Evolutionary conservation across 768 basidiomycete genomes (phyloP), one percentile per base, ranked within the genome.

Genomic region (Pleurotus eryngii): DNA sequence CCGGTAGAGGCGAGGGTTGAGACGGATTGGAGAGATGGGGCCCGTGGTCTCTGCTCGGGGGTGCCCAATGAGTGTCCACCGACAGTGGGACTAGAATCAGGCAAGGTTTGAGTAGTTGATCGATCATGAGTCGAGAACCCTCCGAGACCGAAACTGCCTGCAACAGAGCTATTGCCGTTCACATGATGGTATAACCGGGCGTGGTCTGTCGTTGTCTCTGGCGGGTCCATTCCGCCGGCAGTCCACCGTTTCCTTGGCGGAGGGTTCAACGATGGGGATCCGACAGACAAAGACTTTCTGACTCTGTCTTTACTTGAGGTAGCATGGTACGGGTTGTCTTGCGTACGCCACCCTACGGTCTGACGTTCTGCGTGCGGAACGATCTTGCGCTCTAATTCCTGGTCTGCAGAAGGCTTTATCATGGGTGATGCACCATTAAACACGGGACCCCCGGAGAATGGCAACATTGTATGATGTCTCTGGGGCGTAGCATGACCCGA

Each of bases 181-280:
- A 55, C 57, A 39, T 66, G 63, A 5, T 61, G 57, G 49, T 69
- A 64, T n/a, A 64, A 59, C 30, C 53, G 15, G 22, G 58, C 42
- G 5, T 66, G 62, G 15, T 60, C 58, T 55, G 57, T 30, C 7
- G 60, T 46, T 6, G 61, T 47, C 18, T 63, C 56, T 8, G 66
- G 57, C 11, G 67, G 63, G 18, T 67, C 39, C 24, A 48, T 27
- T 15, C 46, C 46, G 35, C 14, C 68, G 39, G 76, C 71, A 20
- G 73, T 73, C 76, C 80, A 78, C 15, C 79, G 74, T 61, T 77
- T 81, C 47, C 79, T 72, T 2, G 81, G 80, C 24, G 79, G 80
- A 20, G 80, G 80, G 57, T 81, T 78, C 48, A 81, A 68, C 12
- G 78, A 74, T 49, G 72, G 58, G 9, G 70, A 67, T 8, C 64